phyloP scores from a whole-genome alignment of 1,284 basidiomycete genomes.

The Ustilago sp. region DNA sequence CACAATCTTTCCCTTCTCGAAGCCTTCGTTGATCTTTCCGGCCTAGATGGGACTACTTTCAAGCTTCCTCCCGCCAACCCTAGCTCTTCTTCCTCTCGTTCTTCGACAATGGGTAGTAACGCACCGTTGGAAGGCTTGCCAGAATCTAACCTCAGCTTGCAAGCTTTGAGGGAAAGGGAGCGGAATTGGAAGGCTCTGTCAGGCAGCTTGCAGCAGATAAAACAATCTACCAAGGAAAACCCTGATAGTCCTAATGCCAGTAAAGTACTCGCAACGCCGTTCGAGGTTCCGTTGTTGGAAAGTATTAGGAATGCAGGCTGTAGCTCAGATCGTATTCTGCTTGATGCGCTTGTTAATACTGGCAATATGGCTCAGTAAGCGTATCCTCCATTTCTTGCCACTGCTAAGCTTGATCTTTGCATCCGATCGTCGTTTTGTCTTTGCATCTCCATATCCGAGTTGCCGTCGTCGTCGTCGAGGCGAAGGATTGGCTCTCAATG shows the following conservation, averaged over 20 bases:
- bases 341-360: conserved; percentile 38
- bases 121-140: conserved; percentile 11
- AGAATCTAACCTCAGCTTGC: conserved; percentile 35
- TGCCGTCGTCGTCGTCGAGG: neutral
- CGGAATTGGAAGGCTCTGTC: conserved; percentile 46
- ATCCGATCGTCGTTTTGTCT: neutral
- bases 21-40: conserved; percentile 42
- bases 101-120: neutral
- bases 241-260: neutral
- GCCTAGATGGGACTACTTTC: conserved; percentile 37
- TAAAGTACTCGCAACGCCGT: neutral
- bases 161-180: conserved; percentile 39
- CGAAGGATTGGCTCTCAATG: neutral
- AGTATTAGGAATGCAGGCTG: conserved; percentile 32
- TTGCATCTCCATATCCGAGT: neutral
- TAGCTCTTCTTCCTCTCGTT: neutral
- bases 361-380: conserved; percentile 15
- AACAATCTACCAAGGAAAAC: conserved; percentile 11
- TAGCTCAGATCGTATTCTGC: conserved; percentile 24
- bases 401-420: neutral
- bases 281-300: conserved; percentile 24
- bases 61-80: conserved; percentile 28
- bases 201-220: conserved; percentile 32
- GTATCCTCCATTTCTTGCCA: too few species aligned
- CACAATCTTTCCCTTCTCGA: conserved; percentile 49